Evolutionary conservation across 2,329 filamentous ascomycete genomes (phyloP), one percentile per base, ranked within the genome.

Genomic region (Pseudocercospora crystallina): DNA sequence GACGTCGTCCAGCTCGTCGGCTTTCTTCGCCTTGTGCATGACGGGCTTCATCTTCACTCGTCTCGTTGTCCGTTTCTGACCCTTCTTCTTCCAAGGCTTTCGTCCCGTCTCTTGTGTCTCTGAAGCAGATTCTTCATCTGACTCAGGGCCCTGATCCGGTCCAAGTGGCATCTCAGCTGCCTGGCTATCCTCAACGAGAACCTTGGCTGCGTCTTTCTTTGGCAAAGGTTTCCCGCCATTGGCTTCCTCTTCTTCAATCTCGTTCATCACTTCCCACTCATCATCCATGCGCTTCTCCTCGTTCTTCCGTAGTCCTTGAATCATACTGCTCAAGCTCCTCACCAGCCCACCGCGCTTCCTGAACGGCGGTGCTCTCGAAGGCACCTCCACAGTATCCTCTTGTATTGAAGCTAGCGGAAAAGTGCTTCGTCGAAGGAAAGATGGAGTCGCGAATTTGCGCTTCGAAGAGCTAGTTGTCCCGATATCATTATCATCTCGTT

Each of bases 21-120:
- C 63, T 48, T 67, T 68, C 50, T 57, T 53, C 11, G 66, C 43
- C 37, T 63, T 65, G 44, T 67, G 64, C 17, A 65, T 15, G 8
- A 67, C 63, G 8, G 67, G 67, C 56, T 59, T 59, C 63, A 68
- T 88, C 53, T 84, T 90, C 48, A 81, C 77, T 41, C 78, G 75
- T 55, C 84, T 77, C 2, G 89, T 92, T 48, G 87, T 89, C 54
- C 89, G 78, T 75, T 94, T 94, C 66, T 88, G 80, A 0, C 87
- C 88, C 74, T 88, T 89, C 79, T 94, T 94, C 77, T 91, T 92
- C 75, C 80, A 92, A 1, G 81, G 70, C 47, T 78, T 81, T 33
- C 83, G 67, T 2, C 75, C 81, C 10, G 78, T 49, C 11, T 57
- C 60, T 20, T 60, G 57, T 9, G 38, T 46, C 14, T 63, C 63